These are phyloP conservation scores for Diatrype stigma DNA, from an alignment of 2,329 filamentous ascomycete species.

Conservation along the genomic window DNA sequence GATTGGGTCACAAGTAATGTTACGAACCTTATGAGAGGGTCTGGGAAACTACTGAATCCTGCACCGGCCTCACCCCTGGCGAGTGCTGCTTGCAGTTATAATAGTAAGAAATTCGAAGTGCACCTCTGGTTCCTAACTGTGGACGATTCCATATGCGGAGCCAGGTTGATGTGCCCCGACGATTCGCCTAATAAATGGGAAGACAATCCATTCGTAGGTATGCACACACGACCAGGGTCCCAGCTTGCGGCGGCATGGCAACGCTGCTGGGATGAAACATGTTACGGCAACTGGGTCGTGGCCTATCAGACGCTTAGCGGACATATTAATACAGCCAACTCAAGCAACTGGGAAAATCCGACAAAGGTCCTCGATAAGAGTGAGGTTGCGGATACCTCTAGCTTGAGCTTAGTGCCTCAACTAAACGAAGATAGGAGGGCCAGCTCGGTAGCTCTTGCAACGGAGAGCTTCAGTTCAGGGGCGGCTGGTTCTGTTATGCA, in stretches of 20 bases:
- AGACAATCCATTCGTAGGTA: slow-evolving; percentile 8
- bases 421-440: slow-evolving; percentile 5
- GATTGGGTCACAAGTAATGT: slow-evolving; percentile 18
- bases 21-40: slow-evolving; percentile 10
- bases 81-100: slow-evolving; percentile 7
- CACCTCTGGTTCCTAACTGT: slow-evolving; percentile 12
- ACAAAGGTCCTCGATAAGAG: slow-evolving; percentile 4
- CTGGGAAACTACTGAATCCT: slow-evolving; percentile 4
- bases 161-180: slow-evolving; percentile 5
- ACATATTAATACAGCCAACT: slow-evolving; percentile 12
- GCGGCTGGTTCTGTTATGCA: too few relatives aligned
- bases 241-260: slow-evolving; percentile 15
- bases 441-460: slow-evolving; percentile 1
- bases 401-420: slow-evolving; percentile 13
- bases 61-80: slow-evolving; percentile 11
- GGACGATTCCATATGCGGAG: neutral
- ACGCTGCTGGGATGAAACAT: slow-evolving; percentile 7
- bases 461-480: too few relatives aligned
- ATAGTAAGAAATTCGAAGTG: slow-evolving; percentile 7
- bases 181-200: slow-evolving; percentile 11
- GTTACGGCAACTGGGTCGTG: slow-evolving; percentile 11
- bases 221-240: neutral
- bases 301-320: slow-evolving; percentile 14
- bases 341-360: slow-evolving; percentile 11
- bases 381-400: slow-evolving; percentile 7